Conservation (phyloP, 169 alveolate species). For the Theileria annulata region DNA sequence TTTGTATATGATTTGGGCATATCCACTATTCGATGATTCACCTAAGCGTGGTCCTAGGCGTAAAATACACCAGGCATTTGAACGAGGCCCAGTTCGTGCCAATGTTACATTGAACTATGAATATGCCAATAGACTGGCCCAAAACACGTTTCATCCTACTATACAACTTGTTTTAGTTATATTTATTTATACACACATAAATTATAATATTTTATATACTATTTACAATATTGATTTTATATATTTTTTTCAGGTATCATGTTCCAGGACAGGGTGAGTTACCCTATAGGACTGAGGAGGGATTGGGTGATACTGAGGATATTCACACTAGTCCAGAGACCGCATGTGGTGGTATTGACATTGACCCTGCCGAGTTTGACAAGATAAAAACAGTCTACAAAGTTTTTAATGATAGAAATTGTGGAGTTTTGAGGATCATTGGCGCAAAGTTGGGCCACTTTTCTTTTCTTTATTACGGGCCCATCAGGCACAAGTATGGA, state of each 20-base stretch:
- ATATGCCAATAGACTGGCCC: slow-evolving; percentile 71
- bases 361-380: slow-evolving; percentile 64
- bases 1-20: slow-evolving; percentile 69
- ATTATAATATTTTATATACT: neutral
- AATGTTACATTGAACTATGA: slow-evolving; percentile 60
- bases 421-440: slow-evolving; percentile 68
- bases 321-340: slow-evolving; percentile 66
- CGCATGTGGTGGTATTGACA: slow-evolving; percentile 73
- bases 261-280: slow-evolving; percentile 54
- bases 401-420: slow-evolving; percentile 65
- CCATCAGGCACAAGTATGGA: slow-evolving; percentile 57
- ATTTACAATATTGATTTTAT: neutral
- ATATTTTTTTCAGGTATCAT: slow-evolving; percentile 8
- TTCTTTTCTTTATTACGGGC: slow-evolving; percentile 69
- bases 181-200: neutral
- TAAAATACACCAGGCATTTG: slow-evolving; percentile 64
- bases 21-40: slow-evolving; percentile 67
- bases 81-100: slow-evolving; percentile 63
- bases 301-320: slow-evolving; percentile 71
- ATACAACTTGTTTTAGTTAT: neutral
- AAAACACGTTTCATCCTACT: slow-evolving; percentile 33
- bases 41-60: slow-evolving; percentile 59
- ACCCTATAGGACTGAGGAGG: slow-evolving; percentile 59
- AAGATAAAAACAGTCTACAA: slow-evolving; percentile 64
- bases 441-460: slow-evolving; percentile 73